Base-by-base conservation (phyloP, 2,329 filamentous ascomycete species). In the Arachnomyces sp. region DNA sequence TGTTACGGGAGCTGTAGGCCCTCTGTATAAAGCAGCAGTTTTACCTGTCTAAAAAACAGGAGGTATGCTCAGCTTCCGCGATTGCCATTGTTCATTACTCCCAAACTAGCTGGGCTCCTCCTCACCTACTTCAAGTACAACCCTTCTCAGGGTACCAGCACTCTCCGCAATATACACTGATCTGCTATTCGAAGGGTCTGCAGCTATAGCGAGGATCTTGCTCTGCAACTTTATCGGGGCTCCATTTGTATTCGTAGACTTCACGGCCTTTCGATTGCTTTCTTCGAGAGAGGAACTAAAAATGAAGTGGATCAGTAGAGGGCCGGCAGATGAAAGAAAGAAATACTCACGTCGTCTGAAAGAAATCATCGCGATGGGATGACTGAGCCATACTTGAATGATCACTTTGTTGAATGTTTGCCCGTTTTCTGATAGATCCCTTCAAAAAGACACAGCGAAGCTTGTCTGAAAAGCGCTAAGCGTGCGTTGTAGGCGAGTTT, bases 101-200 rank as follows among this genome's bases (percentile, higher is more conserved):
- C 36, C 34, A 29, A 38, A 40, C 37, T 40, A 46, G 42, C 45
- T 48, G 38, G 31, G 40, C 42, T 42, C 21, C n/a, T 9, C 21
- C 52, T 51, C 50, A 79, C 78, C 67, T 72, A 92, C 87, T 71
- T 90, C 79, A 45, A 92, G 66, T 45, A 80, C 74, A 33, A 96
- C 69, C 47, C 77, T 77, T 39, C 86, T 80, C 29, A 92, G 79
- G 34, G 76, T 79, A 3, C 88, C 90, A n/a, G 82, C 82, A 37
- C 89, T 92, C 62, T 95, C 88, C 17, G 90, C 89, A 28, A 95
- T 72, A 60, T 86, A 88, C 30, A 95, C 69, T 5, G 73, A 70
- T 13, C 69, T 69, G 3, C 74, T 62, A 38, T 77, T 75, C 36
- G 72, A 67, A 6, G 85, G 83, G 57, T 94, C 86, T 8, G 74